Conservation (phyloP, 495 filamentous ascomycete genomes). For the Tuber borchii region DNA sequence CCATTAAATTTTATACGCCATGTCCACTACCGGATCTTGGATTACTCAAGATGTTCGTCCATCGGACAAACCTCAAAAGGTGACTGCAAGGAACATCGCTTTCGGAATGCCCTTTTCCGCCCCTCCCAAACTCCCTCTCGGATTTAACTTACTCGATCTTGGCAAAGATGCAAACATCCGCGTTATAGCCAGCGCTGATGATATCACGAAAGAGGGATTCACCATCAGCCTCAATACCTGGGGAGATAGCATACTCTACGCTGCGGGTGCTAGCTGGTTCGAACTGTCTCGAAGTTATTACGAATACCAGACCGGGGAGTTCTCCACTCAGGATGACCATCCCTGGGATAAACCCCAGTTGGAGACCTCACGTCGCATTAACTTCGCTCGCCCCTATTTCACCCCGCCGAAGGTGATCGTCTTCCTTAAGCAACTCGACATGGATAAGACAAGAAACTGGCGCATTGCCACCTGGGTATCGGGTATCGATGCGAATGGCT, state of each 20-base stretch:
- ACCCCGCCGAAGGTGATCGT: slow-evolving; percentile 2
- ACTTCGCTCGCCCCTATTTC: background rate
- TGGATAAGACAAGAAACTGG: background rate
- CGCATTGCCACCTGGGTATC: background rate
- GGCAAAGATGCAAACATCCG: background rate
- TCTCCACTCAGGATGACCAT: background rate
- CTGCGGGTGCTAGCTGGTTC: slow-evolving; percentile 1
- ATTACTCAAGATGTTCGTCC: background rate
- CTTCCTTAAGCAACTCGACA: background rate
- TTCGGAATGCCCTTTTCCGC: background rate
- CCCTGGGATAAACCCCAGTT: background rate
- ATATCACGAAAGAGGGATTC: background rate
- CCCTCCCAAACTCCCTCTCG: slow-evolving; percentile 8
- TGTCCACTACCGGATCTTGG: background rate
- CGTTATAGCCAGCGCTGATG: background rate
- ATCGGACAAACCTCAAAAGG: background rate
- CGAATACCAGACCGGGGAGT: background rate
- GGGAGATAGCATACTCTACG: background rate
- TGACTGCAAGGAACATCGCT: background rate
- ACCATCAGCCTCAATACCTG: slow-evolving; percentile 6
- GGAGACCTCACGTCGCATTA: background rate
- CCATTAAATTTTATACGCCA: background rate
- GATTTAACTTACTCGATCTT: slow-evolving; percentile 8
- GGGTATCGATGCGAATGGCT: slow-evolving; percentile 17
- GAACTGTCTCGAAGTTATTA: background rate